Conservation (phyloP, 148 eudicot species). For the Arbutus unedo region DNA sequence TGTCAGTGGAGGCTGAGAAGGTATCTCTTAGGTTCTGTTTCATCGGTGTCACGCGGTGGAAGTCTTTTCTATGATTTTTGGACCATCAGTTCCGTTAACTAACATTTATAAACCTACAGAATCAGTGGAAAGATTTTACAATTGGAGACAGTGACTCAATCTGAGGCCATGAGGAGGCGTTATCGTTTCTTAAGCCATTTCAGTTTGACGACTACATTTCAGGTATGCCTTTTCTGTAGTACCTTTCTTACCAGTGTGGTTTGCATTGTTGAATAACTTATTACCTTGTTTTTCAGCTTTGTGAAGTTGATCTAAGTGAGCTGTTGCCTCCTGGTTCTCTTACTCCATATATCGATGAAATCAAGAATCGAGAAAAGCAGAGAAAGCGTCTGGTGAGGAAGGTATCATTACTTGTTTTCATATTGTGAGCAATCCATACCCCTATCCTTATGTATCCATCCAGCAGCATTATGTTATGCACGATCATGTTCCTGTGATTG, state of each 20-base stretch:
- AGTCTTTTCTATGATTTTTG: neutral
- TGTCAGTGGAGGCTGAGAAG: neutral
- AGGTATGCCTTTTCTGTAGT: conserved; percentile 37
- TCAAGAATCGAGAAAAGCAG: conserved; percentile 84
- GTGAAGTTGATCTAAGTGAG: conserved; percentile 67
- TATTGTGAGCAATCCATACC: too few species aligned
- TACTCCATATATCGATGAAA: conserved; percentile 86
- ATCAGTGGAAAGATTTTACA: conserved; percentile 79
- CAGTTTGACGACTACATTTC: conserved; percentile 86
- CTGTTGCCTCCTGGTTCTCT: conserved; percentile 60
- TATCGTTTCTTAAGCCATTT: conserved; percentile 89
- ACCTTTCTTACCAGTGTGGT: neutral
- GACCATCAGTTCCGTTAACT: conserved; percentile 10
- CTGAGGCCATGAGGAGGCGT: conserved; percentile 90
- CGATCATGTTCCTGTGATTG: neutral
- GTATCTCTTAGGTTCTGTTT: neutral
- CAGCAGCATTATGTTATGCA: neutral
- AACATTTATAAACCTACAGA: conserved; percentile 40
- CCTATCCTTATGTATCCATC: neutral
- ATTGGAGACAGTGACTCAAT: conserved; percentile 83
- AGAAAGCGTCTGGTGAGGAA: conserved; percentile 70
- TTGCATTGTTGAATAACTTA: neutral
- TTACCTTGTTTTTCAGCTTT: conserved; percentile 51
- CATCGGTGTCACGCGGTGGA: too few species aligned
- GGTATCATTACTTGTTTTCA: conserved; percentile 35